Percentiles rank a stretch among this genome's conserved stretches.
Evolutionary conservation across 139 green algal genomes (phyloP).

Genomic region (Prasinococcaceae sp.): DNA sequence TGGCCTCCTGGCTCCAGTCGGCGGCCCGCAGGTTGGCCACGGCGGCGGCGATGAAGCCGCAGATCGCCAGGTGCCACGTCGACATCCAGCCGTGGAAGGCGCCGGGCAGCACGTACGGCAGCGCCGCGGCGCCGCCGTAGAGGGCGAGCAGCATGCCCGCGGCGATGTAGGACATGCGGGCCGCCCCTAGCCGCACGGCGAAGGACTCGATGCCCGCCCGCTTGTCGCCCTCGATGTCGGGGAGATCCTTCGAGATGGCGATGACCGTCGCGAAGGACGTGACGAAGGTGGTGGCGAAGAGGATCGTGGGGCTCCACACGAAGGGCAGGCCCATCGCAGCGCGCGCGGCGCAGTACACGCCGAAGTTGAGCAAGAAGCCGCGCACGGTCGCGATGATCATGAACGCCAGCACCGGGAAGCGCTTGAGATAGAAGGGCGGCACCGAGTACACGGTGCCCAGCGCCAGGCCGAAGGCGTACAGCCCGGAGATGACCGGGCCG

Average conservation of each 20-base stretch:
- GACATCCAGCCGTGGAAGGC: background rate
- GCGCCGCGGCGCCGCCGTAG: slow-evolving; percentile 60
- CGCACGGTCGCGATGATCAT: slow-evolving; percentile 92
- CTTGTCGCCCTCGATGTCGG: slow-evolving; percentile 88
- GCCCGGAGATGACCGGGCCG: slow-evolving; percentile 61
- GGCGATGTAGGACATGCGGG: slow-evolving; percentile 37
- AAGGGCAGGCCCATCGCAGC: slow-evolving; percentile 81
- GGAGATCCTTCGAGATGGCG: slow-evolving; percentile 95
- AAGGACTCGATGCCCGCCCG: slow-evolving; percentile 55
- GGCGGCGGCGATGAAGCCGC: background rate
- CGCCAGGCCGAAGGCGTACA: slow-evolving; percentile 83
- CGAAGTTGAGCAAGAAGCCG: slow-evolving; percentile 97
- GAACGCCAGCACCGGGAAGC: slow-evolving; percentile 81
- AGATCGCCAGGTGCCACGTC: background rate
- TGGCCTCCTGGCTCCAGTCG: slow-evolving; percentile 27
- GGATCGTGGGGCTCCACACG: slow-evolving; percentile 47
- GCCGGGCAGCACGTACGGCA: slow-evolving; percentile 38
- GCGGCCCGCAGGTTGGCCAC: background rate
- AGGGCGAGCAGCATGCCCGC: slow-evolving; percentile 69
- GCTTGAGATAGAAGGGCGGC: slow-evolving; percentile 86
- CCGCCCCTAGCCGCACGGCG: slow-evolving; percentile 68
- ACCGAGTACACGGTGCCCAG: slow-evolving; percentile 93
- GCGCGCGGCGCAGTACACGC: slow-evolving; percentile 86
- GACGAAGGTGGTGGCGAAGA: slow-evolving; percentile 95
- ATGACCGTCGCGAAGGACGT: slow-evolving; percentile 93